phyloP scores from a whole-genome alignment of 257 asterid genomes.

The Solanum sejunctum region DNA sequence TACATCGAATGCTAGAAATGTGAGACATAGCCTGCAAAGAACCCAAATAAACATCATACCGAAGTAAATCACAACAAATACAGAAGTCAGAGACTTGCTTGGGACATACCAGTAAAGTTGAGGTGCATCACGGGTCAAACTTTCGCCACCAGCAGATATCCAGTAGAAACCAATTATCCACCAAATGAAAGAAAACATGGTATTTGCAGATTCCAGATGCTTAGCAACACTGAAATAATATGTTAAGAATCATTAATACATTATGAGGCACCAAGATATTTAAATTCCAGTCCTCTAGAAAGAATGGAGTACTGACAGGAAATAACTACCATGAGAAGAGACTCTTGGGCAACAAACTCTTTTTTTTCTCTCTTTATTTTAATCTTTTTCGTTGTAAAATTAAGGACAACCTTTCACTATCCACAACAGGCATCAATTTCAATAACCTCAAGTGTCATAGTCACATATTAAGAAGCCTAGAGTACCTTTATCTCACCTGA shows the following conservation, averaged over 20 bases:
- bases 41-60: neutral
- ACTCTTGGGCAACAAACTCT: neutral
- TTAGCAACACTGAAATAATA: slow-evolving; percentile 45
- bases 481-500: neutral
- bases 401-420: neutral
- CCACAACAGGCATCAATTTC: neutral
- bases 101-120: slow-evolving; percentile 81
- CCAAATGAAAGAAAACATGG: slow-evolving; percentile 98
- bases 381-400: neutral
- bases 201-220: slow-evolving; percentile 86
- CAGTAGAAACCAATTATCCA: slow-evolving; percentile 97
- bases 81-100: neutral
- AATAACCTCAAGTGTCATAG: neutral
- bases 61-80: neutral
- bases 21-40: slow-evolving; percentile 81
- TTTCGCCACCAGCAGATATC: slow-evolving; percentile 79
- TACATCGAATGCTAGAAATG: slow-evolving; percentile 95
- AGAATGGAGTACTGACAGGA: neutral
- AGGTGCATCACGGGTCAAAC: slow-evolving; percentile 56
- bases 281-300: neutral
- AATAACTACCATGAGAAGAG: neutral
- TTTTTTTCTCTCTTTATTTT: neutral
- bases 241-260: slow-evolving; percentile 1
- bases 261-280: neutral
- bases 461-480: neutral